phyloP scores from a whole-genome alignment of 2,329 filamentous ascomycete species.

The Pyrenochaeta sp. region DNA sequence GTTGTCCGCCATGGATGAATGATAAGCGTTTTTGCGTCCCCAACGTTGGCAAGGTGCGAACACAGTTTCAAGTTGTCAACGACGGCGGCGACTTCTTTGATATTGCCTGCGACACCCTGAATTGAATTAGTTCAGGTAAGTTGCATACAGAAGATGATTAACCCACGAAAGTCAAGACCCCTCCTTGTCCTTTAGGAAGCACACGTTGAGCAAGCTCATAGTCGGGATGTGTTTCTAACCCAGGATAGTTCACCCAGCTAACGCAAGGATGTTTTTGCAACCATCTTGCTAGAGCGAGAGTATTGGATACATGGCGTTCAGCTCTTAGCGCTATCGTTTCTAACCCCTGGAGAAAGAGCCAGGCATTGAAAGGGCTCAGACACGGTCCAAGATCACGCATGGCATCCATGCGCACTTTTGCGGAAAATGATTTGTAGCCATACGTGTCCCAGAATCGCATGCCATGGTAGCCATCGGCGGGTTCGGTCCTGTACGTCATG shows the following conservation, averaged over 20 bases:
- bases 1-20: slow-evolving; percentile 39
- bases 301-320: slow-evolving; percentile 33
- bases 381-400: slow-evolving; percentile 35
- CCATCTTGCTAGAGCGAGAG: slow-evolving; percentile 30
- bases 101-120: slow-evolving; percentile 28
- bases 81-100: slow-evolving; percentile 27
- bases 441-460: slow-evolving; percentile 37
- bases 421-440: slow-evolving; percentile 24
- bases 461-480: slow-evolving; percentile 32
- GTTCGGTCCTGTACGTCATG: slow-evolving; percentile 14
- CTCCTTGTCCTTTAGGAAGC: slow-evolving; percentile 30
- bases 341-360: slow-evolving; percentile 34
- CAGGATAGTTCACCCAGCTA: slow-evolving; percentile 38
- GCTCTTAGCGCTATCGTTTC: slow-evolving; percentile 32
- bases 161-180: slow-evolving; percentile 31
- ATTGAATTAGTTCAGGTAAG: background rate
- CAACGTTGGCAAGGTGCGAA: slow-evolving; percentile 34
- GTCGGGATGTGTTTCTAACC: slow-evolving; percentile 27
- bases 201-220: slow-evolving; percentile 26
- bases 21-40: slow-evolving; percentile 42
- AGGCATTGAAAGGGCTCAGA: slow-evolving; percentile 31
- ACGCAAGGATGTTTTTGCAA: slow-evolving; percentile 30
- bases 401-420: slow-evolving; percentile 32
- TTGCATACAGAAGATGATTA: background rate
- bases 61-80: slow-evolving; percentile 36